A percentile compares a stretch with the other conserved stretches of the same genome.
phyloP scores from a whole-genome alignment of 805 yeast genomes.

The Candida easanensis region DNA sequence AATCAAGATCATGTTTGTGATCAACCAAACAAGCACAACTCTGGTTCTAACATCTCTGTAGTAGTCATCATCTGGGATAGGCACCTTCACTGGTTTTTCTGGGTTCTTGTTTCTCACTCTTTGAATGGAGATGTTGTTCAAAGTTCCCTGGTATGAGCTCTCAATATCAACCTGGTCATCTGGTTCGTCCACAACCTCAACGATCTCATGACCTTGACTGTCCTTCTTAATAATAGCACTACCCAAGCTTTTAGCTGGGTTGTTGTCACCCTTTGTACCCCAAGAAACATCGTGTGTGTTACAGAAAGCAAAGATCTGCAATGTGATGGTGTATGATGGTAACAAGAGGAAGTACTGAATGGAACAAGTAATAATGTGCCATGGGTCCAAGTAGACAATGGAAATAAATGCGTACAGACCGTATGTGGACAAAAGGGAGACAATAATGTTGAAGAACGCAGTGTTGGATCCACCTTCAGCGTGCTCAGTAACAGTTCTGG shows the following conservation, averaged over 20 bases:
- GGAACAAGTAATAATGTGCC: constrained; percentile 91
- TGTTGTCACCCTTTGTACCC: constrained; percentile 97
- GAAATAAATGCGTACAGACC: constrained; percentile 86
- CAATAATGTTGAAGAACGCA: constrained; percentile 71
- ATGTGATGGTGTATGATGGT: constrained; percentile 88
- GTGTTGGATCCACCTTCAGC: constrained; percentile 33
- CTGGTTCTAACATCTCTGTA: constrained; percentile 93
- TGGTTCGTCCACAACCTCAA: constrained; percentile 72
- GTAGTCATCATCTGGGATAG: constrained; percentile 65
- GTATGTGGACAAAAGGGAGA: constrained; percentile 85
- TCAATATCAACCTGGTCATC: constrained; percentile 74
- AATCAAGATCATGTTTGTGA: constrained; percentile 73
- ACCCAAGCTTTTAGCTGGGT: constrained; percentile 64
- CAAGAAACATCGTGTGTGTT: constrained; percentile 98
- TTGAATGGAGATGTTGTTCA: constrained; percentile 68
- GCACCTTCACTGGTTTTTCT: constrained; percentile 35
- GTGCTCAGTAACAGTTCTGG: constrained; percentile 42
- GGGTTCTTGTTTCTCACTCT: constrained; percentile 57
- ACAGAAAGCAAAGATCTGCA: constrained; percentile 95
- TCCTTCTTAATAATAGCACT: constrained; percentile 72
- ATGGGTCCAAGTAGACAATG: constrained; percentile 84
- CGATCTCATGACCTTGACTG: constrained; percentile 73
- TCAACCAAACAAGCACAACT: constrained; percentile 94
- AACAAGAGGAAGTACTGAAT: constrained; percentile 83
- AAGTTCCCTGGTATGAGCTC: constrained; percentile 72